Percentiles rank a stretch among this genome's conserved stretches.
These are phyloP conservation scores for Fomitopsis serialis DNA, from an alignment of 768 basidiomycete species.

Conservation along the genomic window DNA sequence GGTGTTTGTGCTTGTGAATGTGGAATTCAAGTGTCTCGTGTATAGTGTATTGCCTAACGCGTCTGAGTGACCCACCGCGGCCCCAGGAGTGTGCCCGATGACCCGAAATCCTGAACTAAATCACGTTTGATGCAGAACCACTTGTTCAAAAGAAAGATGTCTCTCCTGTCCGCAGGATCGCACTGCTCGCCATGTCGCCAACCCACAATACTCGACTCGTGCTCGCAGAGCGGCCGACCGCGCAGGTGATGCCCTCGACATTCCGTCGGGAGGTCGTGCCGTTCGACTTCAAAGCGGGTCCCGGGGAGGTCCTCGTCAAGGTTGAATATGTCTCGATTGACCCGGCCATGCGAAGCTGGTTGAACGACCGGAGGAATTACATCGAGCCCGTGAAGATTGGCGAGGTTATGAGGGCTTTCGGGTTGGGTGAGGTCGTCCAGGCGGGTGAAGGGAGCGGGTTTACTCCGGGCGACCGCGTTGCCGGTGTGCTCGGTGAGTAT, in stretches of 20 bases:
- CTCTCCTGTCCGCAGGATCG: too few species aligned
- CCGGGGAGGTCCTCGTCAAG: constrained; percentile 61
- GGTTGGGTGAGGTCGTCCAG: constrained; percentile 61
- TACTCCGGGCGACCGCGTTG: constrained; percentile 65
- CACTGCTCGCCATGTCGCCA: neutral
- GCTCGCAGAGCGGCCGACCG: constrained; percentile 68
- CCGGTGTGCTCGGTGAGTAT: constrained; percentile 51
- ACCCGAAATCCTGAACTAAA: too few species aligned
- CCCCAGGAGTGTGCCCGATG: too few species aligned
- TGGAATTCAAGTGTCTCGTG: neutral
- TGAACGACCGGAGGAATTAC: constrained; percentile 70
- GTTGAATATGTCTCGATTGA: constrained; percentile 79
- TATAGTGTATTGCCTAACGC: neutral
- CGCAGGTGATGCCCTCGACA: constrained; percentile 65
- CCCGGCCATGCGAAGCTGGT: constrained; percentile 84
- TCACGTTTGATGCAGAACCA: too few species aligned
- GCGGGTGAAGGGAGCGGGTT: constrained; percentile 50
- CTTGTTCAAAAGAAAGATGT: too few species aligned
- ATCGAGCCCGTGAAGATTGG: constrained; percentile 49
- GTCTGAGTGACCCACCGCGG: too few species aligned
- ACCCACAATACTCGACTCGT: constrained; percentile 57
- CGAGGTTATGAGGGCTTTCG: constrained; percentile 66
- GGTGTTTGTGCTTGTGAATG: neutral
- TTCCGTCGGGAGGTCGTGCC: constrained; percentile 58
- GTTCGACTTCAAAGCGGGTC: constrained; percentile 47